Conservation (phyloP, 148 eudicot genomes). For the Fagopyrum esculentum region DNA sequence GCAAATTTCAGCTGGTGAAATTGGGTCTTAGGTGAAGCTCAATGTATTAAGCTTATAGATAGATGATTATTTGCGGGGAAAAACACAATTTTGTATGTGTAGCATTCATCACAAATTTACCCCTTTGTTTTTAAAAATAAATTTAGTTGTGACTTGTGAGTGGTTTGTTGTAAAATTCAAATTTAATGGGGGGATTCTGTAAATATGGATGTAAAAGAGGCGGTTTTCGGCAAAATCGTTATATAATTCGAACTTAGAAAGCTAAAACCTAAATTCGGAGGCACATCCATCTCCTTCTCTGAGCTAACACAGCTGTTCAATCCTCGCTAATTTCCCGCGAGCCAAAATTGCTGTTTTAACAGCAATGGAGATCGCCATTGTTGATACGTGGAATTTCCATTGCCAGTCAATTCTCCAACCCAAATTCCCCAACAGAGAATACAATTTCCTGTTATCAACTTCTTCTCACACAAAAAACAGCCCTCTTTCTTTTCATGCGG, state of each 20-base stretch:
- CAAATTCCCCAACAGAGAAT: not conserved
- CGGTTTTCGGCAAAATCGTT: no score
- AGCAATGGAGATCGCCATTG: not conserved
- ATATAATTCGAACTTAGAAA: not conserved
- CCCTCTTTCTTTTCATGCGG: not conserved
- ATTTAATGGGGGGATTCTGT: no score
- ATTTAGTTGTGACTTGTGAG: no score
- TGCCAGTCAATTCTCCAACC: conserved; percentile 2
- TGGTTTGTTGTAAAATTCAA: no score
- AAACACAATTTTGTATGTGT: not conserved
- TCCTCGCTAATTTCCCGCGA: not conserved
- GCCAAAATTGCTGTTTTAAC: not conserved
- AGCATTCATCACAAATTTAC: not conserved
- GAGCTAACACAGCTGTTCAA: not conserved
- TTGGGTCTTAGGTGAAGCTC: not conserved
- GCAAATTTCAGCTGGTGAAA: not conserved
- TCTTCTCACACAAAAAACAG: not conserved
- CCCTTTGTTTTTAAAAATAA: not conserved
- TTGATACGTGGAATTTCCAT: conserved; percentile 1
- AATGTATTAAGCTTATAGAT: not conserved
- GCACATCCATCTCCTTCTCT: no score
- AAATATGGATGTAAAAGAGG: no score
- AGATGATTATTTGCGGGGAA: not conserved
- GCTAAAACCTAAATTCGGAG: no score
- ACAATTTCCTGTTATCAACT: not conserved